Percentiles rank a stretch among this genome's conserved stretches.
phyloP scores from a whole-genome alignment of 371 early-diverging fungal species.

The Apophysomyces elegans region DNA sequence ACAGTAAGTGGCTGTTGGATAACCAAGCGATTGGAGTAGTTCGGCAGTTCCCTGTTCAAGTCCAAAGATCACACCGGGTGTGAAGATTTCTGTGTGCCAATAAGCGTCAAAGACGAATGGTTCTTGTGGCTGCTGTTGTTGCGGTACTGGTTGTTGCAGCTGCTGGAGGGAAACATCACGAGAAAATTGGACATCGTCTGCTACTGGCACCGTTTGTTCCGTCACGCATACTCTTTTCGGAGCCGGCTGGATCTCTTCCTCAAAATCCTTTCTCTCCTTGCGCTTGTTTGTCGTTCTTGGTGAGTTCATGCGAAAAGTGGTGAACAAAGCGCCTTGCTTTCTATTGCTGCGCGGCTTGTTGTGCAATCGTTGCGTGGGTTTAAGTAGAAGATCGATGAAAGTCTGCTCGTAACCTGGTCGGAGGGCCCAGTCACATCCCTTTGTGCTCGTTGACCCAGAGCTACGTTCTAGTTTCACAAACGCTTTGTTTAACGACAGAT shows the following conservation, averaged over 20 bases:
- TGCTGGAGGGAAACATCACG: background rate
- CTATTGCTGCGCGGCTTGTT: background rate
- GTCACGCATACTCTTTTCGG: background rate
- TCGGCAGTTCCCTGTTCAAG: background rate
- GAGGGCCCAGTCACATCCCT: constrained; percentile 90
- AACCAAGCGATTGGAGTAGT: background rate
- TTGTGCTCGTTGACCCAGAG: constrained; percentile 73
- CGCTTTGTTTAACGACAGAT: constrained; percentile 82
- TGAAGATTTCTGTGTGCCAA: background rate
- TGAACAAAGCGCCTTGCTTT: background rate
- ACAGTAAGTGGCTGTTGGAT: background rate
- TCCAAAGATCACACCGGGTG: background rate
- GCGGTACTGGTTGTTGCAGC: background rate
- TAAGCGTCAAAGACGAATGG: background rate
- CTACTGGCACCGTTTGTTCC: background rate
- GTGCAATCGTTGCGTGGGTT: constrained; percentile 32
- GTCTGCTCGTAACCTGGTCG: constrained; percentile 53
- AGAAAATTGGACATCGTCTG: background rate
- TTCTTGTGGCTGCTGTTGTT: background rate
- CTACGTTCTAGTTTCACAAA: constrained; percentile 83
- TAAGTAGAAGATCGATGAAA: constrained; percentile 43
- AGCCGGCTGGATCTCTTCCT: too few species aligned
- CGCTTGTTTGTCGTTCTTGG: background rate
- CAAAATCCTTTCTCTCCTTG: background rate
- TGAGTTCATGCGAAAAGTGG: background rate